These are phyloP conservation scores for Leccinellum albellum DNA, from an alignment of 768 basidiomycete species.

Conservation along the genomic window DNA sequence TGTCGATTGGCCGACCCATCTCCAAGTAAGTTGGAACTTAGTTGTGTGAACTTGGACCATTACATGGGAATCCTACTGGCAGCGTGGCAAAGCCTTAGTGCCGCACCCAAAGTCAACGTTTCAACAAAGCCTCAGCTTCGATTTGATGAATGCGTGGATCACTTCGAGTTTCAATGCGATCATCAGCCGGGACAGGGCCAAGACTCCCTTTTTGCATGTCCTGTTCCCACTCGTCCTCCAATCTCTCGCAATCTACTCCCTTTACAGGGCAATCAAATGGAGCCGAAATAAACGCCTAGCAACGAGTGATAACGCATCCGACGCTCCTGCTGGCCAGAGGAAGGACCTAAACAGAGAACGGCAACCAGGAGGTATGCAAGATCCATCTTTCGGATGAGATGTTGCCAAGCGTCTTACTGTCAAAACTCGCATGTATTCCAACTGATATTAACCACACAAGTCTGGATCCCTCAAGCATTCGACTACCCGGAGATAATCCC, in stretches of 20 bases:
- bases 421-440: neutral
- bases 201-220: neutral
- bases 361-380: constrained; percentile 24
- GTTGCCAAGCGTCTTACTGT: neutral
- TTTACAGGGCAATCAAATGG: constrained; percentile 13
- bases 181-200: neutral
- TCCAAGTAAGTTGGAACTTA: too few relatives aligned
- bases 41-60: too few relatives aligned
- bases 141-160: too few relatives aligned
- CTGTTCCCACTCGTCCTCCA: constrained; percentile 13
- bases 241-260: constrained; percentile 14
- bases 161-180: too few relatives aligned
- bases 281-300: neutral
- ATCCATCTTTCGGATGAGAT: neutral
- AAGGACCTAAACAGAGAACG: constrained; percentile 19
- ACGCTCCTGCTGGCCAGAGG: neutral
- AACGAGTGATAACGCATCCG: neutral
- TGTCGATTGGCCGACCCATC: too few relatives aligned
- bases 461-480: constrained; percentile 53
- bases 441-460: constrained; percentile 33
- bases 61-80: too few relatives aligned
- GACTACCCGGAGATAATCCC: constrained; percentile 50
- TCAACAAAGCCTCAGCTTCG: too few relatives aligned
- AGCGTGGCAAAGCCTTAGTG: too few relatives aligned
- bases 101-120: too few relatives aligned